phyloP scores from a whole-genome alignment of 495 filamentous ascomycete genomes.

The Schizothecium vesticola region DNA sequence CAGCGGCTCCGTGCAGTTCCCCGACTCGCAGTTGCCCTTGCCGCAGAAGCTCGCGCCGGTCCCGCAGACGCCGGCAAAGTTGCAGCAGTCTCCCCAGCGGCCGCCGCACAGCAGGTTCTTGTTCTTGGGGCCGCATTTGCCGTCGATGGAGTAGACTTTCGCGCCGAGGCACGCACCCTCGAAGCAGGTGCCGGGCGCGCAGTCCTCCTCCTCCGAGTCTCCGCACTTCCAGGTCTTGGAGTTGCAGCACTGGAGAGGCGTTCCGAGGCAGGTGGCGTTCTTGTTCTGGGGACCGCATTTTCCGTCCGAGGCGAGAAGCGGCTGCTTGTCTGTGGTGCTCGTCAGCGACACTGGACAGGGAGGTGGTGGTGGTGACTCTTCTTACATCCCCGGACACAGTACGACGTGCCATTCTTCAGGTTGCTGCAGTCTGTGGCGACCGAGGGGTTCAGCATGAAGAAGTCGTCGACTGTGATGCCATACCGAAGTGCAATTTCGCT shows the following conservation, averaged over 20 bases:
- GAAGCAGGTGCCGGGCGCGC: conserved; percentile 27
- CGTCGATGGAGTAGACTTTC: conserved; percentile 19
- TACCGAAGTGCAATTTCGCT: conserved; percentile 7
- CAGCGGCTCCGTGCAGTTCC: not conserved
- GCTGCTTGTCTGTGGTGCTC: conserved; percentile 19
- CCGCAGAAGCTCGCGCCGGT: not conserved
- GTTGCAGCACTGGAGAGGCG: conserved; percentile 21
- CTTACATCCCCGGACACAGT: conserved; percentile 29
- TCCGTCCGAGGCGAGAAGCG: conserved; percentile 19
- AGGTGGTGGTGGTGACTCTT: not conserved
- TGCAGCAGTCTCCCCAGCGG: conserved; percentile 31
- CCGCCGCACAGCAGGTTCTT: conserved; percentile 16
- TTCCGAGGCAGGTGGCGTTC: conserved; percentile 30
- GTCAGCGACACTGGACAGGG: too few species aligned
- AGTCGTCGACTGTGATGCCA: conserved; percentile 15
- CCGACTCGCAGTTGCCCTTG: not conserved
- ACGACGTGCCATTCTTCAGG: conserved; percentile 19
- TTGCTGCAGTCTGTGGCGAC: conserved; percentile 20
- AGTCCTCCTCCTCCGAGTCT: conserved; percentile 23
- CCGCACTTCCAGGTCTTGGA: conserved; percentile 27
- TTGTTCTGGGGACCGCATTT: conserved; percentile 26
- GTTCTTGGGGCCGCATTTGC: conserved; percentile 23
- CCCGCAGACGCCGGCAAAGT: conserved; percentile 12
- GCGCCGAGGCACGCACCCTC: conserved; percentile 24
- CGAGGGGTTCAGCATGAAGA: conserved; percentile 23